Evolutionary conservation across 768 basidiomycete genomes (phyloP).

Genomic region (Boletus rubropictus): DNA sequence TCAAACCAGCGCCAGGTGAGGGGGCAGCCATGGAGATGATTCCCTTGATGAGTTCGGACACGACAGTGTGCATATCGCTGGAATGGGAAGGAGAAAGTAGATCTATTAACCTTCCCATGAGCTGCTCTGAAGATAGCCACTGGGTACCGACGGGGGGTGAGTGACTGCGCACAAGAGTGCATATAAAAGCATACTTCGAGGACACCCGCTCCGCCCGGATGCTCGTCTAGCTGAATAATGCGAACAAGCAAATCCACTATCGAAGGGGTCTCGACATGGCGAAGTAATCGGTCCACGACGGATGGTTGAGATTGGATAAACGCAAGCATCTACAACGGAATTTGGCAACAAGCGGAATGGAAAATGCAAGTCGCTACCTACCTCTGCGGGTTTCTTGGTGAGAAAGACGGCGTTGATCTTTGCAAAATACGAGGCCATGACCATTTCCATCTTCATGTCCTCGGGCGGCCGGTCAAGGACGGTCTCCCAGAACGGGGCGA

Average conservation of each 20-base stretch:
- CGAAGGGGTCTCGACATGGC: slow-evolving; percentile 83
- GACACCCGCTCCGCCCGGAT: slow-evolving; percentile 73
- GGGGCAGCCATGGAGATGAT: slow-evolving; percentile 93
- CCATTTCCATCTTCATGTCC: slow-evolving; percentile 81
- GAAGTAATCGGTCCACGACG: slow-evolving; percentile 75
- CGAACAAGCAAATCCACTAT: slow-evolving; percentile 89
- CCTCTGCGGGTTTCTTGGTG: slow-evolving; percentile 85
- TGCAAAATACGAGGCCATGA: slow-evolving; percentile 89
- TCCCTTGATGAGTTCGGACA: slow-evolving; percentile 87
- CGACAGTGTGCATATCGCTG: slow-evolving; percentile 75
- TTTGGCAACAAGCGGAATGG: slow-evolving; percentile 15
- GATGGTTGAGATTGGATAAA: slow-evolving; percentile 83
- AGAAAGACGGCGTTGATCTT: slow-evolving; percentile 89
- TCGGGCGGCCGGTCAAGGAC: slow-evolving; percentile 75
- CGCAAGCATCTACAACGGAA: slow-evolving; percentile 68
- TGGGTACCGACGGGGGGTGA: slow-evolving; percentile 35
- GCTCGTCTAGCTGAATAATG: slow-evolving; percentile 85
- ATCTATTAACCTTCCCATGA: slow-evolving; percentile 76
- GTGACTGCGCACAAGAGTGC: slow-evolving; percentile 27
- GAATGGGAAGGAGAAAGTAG: slow-evolving; percentile 75
- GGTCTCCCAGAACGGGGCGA: slow-evolving; percentile 89
- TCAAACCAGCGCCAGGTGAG: slow-evolving; percentile 69
- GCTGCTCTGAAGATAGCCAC: slow-evolving; percentile 84
- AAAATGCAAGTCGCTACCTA: slow-evolving; percentile 34
- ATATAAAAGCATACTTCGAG: slow-evolving; percentile 66